Evolutionary conservation across 306 rosid genomes (phyloP).

Genomic region (Prunus mira): DNA sequence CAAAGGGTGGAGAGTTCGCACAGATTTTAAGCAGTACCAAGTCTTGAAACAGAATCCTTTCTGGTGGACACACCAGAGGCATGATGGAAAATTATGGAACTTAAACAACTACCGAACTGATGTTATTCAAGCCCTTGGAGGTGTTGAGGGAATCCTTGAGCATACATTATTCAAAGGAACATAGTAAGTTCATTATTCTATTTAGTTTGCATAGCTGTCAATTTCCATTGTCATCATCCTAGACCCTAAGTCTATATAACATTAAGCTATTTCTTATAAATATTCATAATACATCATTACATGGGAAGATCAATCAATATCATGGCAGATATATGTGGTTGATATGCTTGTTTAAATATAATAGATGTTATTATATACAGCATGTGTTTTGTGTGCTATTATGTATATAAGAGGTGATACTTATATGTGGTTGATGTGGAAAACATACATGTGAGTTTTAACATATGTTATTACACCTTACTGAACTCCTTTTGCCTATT

Average conservation of each 20-base stretch:
- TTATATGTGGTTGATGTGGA: background rate
- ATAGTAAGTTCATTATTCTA: slow-evolving; percentile 56
- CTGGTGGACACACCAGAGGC: slow-evolving; percentile 99
- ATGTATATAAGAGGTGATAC: background rate
- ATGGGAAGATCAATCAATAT: background rate
- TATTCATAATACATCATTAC: background rate
- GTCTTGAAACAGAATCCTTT: slow-evolving; percentile 96
- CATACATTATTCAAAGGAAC: slow-evolving; percentile 98
- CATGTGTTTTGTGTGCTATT: background rate
- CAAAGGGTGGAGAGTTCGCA: slow-evolving; percentile 99
- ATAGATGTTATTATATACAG: background rate
- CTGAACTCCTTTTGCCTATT: slow-evolving; percentile 19
- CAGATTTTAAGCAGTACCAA: slow-evolving; percentile 98
- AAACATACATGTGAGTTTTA: background rate
- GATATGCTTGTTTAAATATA: too few species aligned
- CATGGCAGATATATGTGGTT: background rate
- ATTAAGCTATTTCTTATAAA: background rate
- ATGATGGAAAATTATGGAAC: slow-evolving; percentile 97
- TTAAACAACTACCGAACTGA: slow-evolving; percentile 96
- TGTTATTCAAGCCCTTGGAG: slow-evolving; percentile 99
- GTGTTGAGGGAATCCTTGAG: slow-evolving; percentile 98
- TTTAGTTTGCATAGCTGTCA: background rate
- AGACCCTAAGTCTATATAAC: background rate
- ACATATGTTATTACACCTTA: slow-evolving; percentile 8
- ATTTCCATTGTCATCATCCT: background rate